phyloP scores from a whole-genome alignment of 108 stramenopile species.

The Conticribra guillardii region DNA sequence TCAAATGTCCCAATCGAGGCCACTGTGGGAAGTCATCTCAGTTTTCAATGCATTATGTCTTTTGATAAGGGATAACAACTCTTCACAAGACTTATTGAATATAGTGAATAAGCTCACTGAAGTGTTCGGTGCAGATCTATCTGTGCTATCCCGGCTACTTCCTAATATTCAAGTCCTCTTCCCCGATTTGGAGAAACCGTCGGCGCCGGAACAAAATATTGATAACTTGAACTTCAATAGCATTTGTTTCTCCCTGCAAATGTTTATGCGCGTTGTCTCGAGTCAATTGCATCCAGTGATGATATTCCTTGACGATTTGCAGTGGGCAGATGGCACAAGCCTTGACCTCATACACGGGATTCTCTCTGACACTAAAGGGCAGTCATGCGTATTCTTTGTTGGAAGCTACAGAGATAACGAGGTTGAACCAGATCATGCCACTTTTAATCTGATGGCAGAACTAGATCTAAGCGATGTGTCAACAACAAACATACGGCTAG shows the following conservation, averaged over 20 bases:
- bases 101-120: constrained; percentile 17
- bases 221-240: constrained; percentile 13
- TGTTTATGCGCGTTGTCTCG: constrained; percentile 38
- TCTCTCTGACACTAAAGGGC: constrained; percentile 27
- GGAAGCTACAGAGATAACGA: constrained; percentile 45
- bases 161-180: constrained; percentile 15
- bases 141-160: constrained; percentile 21
- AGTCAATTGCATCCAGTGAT: constrained; percentile 28
- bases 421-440: constrained; percentile 12
- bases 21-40: constrained; percentile 23
- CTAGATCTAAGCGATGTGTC: constrained; percentile 17
- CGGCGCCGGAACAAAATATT: not conserved
- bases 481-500: constrained; percentile 16
- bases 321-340: constrained; percentile 41
- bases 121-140: constrained; percentile 10
- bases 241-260: constrained; percentile 25
- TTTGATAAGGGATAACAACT: constrained; percentile 5
- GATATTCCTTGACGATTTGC: constrained; percentile 53
- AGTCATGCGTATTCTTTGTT: constrained; percentile 38
- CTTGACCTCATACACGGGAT: constrained; percentile 20
- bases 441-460: constrained; percentile 12
- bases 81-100: constrained; percentile 4
- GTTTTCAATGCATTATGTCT: constrained; percentile 33
- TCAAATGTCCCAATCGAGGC: constrained; percentile 14
- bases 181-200: not conserved